Percentiles rank a stretch among this genome's conserved stretches.
Evolutionary conservation across 345 rosid genomes (phyloP).

Genomic region (Populus deltoides): DNA sequence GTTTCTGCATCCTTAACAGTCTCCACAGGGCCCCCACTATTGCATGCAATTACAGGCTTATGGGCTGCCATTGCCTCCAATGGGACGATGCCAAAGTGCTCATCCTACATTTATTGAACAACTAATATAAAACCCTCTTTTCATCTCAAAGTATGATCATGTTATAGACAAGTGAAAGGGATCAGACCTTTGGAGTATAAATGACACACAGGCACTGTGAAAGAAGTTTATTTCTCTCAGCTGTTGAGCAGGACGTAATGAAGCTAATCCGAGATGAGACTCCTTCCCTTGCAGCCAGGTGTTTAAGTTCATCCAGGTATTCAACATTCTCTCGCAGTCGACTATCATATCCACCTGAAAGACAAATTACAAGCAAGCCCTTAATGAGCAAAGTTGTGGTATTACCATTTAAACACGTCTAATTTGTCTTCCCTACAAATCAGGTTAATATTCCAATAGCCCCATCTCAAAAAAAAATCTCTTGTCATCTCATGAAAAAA

Average conservation of each 20-base stretch:
- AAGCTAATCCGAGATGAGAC: constrained; percentile 54
- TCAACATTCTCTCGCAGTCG: constrained; percentile 81
- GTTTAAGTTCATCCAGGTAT: constrained; percentile 73
- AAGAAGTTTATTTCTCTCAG: constrained; percentile 76
- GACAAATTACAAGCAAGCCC: background rate
- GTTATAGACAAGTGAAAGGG: background rate
- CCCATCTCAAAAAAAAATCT: background rate
- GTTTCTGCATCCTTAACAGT: constrained; percentile 63
- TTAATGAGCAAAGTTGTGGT: background rate
- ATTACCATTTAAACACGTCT: background rate
- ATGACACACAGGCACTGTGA: constrained; percentile 66
- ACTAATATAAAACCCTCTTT: background rate
- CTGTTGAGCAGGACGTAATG: constrained; percentile 79
- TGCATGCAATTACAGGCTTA: constrained; percentile 89
- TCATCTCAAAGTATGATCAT: background rate
- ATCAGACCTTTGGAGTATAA: constrained; percentile 73
- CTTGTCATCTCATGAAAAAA: background rate
- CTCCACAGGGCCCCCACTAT: constrained; percentile 91
- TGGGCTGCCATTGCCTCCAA: constrained; percentile 94
- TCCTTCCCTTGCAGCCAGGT: constrained; percentile 60
- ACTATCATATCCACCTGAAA: constrained; percentile 74
- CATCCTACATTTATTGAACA: constrained; percentile 50
- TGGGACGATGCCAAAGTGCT: constrained; percentile 94
- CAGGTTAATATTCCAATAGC: background rate
- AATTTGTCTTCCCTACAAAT: background rate